These are phyloP conservation scores for Sideroxylon spinosum DNA, from an alignment of 179 eudicot genomes.

Conservation along the genomic window DNA sequence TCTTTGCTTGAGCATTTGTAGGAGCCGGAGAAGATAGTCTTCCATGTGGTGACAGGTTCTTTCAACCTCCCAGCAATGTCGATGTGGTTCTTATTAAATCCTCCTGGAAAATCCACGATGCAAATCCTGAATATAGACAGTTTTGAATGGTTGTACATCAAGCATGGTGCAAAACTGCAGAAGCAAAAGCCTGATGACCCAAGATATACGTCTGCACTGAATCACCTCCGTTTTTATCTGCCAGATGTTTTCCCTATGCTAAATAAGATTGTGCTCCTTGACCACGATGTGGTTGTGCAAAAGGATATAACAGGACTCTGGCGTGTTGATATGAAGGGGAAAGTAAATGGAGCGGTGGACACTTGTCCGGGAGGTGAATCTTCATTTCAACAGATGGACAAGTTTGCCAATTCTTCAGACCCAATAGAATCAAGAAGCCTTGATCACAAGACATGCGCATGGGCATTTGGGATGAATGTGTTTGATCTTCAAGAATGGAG, in stretches of 20 bases:
- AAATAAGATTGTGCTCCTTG: constrained; percentile 77
- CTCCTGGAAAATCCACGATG: constrained; percentile 75
- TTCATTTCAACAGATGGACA: constrained; percentile 62
- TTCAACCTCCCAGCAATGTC: constrained; percentile 77
- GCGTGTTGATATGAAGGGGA: constrained; percentile 63
- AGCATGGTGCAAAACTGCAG: constrained; percentile 35
- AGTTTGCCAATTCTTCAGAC: constrained; percentile 73
- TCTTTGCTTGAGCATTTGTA: constrained; percentile 29
- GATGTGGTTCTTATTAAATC: constrained; percentile 87
- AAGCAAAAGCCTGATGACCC: constrained; percentile 58
- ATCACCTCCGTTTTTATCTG: constrained; percentile 88
- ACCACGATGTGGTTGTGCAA: constrained; percentile 92
- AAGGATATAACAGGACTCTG: constrained; percentile 73
- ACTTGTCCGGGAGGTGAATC: constrained; percentile 68
- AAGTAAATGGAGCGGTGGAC: constrained; percentile 90
- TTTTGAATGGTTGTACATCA: constrained; percentile 51
- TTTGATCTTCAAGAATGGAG: constrained; percentile 89
- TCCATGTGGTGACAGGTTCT: constrained; percentile 88
- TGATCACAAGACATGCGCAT: constrained; percentile 65
- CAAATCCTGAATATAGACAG: constrained; percentile 54
- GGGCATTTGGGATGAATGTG: constrained; percentile 97
- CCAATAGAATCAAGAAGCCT: constrained; percentile 54
- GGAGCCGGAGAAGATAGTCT: constrained; percentile 79
- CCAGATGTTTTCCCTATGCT: constrained; percentile 81
- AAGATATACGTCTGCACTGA: constrained; percentile 71